Base-by-base conservation (phyloP, 306 rosid genomes). In the Spatholobus suberectus region DNA sequence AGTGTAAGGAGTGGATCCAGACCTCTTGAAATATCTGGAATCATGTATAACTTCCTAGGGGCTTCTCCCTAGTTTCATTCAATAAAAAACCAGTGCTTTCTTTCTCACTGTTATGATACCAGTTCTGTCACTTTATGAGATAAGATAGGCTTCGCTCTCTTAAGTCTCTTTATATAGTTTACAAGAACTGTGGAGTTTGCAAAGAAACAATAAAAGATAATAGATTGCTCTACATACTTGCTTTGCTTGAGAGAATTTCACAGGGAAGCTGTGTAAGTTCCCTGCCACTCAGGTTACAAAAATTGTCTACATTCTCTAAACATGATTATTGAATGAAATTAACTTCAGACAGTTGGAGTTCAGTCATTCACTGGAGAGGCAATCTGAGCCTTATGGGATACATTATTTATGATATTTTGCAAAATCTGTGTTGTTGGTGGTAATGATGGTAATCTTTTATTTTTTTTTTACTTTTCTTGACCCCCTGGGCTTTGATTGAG, bases 111-210 rank as follows among this genome's bases (percentile, higher is more conserved):
- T n/a, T n/a, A 29, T 29, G 32, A 29, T 59, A 26, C 38, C 67
- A 59, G n/a, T n/a, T n/a, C n/a, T n/a, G n/a, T 77, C 63, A 73
- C 55, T 29, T 34, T 73, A 11, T 55, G 73, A 35, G 84, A 24
- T 55, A 41, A 77, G 37, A 40, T 35, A 34, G 17, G 80, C 20
- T 12, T 72, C 27, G 18, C 59, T n/a, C n/a, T n/a, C n/a, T n/a
- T n/a, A n/a, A n/a, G n/a, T n/a, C n/a, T 73, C 71, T 44, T 57
- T 70, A 47, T 20, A 12, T 24, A 41, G 55, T 41, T 54, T n/a
- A 15, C 58, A 62, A 52, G 32, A 55, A 40, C 73, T 68, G 32
- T 68, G 20, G 67, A 51, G 32, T 74, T 75, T 37, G 32, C 20
- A 57, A 49, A 8, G 7, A 77, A 81, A 69, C 65, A 20, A 40